Percentiles rank a stretch among this genome's conserved stretches.
phyloP scores from a whole-genome alignment of 208 protist species.

The Leishmania aethiopica region DNA sequence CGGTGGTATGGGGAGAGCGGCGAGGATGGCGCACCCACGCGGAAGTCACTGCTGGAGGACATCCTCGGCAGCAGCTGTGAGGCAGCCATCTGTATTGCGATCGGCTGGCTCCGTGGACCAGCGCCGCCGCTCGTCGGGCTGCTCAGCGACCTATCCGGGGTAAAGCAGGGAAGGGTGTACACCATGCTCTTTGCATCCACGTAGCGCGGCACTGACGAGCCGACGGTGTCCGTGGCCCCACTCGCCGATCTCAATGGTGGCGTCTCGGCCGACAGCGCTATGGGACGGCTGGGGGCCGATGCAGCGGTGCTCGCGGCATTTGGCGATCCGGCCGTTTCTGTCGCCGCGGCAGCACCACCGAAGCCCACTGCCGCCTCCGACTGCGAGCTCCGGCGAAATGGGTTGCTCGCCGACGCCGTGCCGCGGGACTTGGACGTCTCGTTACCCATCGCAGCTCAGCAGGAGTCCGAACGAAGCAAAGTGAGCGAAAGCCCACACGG shows the following conservation, averaged over 20 bases:
- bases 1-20: conserved; percentile 34
- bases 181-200: conserved; percentile 50
- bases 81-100: conserved; percentile 1
- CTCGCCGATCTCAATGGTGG: conserved; percentile 4
- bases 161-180: conserved; percentile 38
- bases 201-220: conserved; percentile 42
- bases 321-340: neutral
- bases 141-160: conserved; percentile 9
- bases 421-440: conserved; percentile 18
- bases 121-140: conserved; percentile 2
- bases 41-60: conserved; percentile 30
- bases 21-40: conserved; percentile 31
- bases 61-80: conserved; percentile 8
- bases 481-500: neutral
- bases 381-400: neutral
- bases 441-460: conserved; percentile 4
- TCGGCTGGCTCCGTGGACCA: neutral
- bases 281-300: neutral
- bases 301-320: neutral
- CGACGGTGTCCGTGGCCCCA: conserved; percentile 5
- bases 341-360: neutral
- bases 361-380: neutral
- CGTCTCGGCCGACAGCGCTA: neutral
- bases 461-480: neutral
- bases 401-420: neutral